A percentile compares a stretch with the other conserved stretches of the same genome.
phyloP scores from a whole-genome alignment of 306 rosid species.

The Pachyrhizus erosus region DNA sequence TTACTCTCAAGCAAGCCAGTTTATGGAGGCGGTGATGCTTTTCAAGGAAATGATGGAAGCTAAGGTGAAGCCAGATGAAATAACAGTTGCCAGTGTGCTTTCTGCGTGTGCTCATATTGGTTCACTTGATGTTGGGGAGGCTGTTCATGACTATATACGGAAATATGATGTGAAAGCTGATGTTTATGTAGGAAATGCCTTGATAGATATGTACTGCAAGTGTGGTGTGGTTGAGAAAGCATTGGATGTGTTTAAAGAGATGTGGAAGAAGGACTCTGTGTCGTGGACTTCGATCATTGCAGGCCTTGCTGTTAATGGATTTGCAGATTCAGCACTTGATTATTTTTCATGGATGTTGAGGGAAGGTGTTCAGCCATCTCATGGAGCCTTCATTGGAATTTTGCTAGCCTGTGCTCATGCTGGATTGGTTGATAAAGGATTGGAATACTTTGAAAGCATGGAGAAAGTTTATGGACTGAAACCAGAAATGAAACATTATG shows the following conservation, averaged over 20 bases:
- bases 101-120: constrained; percentile 94
- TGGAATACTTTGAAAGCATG: constrained; percentile 77
- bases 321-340: constrained; percentile 67
- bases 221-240: constrained; percentile 85
- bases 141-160: constrained; percentile 60
- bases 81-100: constrained; percentile 73
- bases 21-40: constrained; percentile 67
- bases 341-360: constrained; percentile 68
- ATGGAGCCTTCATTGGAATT: constrained; percentile 76
- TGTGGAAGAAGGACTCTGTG: constrained; percentile 69
- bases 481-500: constrained; percentile 89
- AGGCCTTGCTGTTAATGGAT: constrained; percentile 91
- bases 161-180: constrained; percentile 67
- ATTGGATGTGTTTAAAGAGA: constrained; percentile 65
- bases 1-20: constrained; percentile 73
- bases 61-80: constrained; percentile 74
- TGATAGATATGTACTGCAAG: constrained; percentile 90
- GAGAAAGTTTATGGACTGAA: constrained; percentile 62
- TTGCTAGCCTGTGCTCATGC: constrained; percentile 84
- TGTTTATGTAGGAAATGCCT: constrained; percentile 74
- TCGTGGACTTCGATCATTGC: constrained; percentile 78
- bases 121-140: constrained; percentile 78
- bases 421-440: constrained; percentile 80
- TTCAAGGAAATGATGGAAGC: constrained; percentile 84
- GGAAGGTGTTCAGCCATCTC: constrained; percentile 69